These are phyloP conservation scores for Talaromyces sp. DNA, from an alignment of 2,329 filamentous ascomycete genomes.

Conservation along the genomic window DNA sequence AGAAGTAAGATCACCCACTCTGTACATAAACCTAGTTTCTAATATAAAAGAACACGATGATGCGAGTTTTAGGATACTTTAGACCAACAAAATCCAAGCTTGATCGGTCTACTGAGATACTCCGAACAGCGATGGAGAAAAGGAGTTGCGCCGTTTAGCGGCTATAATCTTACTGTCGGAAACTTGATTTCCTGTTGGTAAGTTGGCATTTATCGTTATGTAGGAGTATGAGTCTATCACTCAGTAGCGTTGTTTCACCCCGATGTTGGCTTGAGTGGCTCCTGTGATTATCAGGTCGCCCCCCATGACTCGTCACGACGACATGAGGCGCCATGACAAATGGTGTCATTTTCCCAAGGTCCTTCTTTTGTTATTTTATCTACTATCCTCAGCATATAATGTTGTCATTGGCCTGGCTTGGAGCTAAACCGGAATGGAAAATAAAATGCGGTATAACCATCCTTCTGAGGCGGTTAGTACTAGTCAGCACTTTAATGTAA, in stretches of 20 bases:
- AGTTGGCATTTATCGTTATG: neutral
- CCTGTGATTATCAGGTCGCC: neutral
- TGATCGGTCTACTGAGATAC: neutral
- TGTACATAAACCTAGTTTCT: neutral
- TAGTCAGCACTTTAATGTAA: neutral
- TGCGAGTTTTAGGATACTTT: neutral
- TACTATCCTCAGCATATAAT: neutral
- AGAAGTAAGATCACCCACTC: neutral
- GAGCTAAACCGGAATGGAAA: neutral
- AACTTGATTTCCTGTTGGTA: neutral
- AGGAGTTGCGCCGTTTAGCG: neutral
- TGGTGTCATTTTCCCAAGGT: neutral
- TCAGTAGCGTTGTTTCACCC: neutral
- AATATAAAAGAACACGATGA: neutral
- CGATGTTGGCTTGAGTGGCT: neutral
- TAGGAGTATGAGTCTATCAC: neutral
- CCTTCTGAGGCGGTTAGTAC: neutral
- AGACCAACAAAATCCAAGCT: neutral
- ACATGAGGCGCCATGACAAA: neutral
- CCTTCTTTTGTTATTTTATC: neutral
- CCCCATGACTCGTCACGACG: neutral
- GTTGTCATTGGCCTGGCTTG: neutral
- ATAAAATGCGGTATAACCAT: neutral
- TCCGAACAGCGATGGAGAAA: neutral
- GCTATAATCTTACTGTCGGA: neutral